phyloP scores from a whole-genome alignment of 257 asterid genomes.

The Petunia axillaris region DNA sequence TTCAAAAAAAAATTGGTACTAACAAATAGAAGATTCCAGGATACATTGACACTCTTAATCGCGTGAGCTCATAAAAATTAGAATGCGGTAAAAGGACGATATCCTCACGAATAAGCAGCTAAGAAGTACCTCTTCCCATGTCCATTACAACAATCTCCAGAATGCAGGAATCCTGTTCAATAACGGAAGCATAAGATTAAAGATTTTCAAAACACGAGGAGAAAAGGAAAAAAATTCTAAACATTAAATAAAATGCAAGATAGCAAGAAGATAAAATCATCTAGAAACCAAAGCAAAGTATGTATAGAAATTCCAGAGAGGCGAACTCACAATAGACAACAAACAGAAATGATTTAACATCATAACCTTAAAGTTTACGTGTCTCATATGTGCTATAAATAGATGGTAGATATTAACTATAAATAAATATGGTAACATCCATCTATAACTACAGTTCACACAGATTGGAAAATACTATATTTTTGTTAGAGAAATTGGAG shows the following conservation, averaged over 20 bases:
- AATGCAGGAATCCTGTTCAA: slow-evolving; percentile 62
- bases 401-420: slow-evolving; percentile 6
- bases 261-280: not conserved
- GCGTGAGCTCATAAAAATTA: not conserved
- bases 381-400: not conserved
- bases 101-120: not conserved
- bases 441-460: not conserved
- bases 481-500: not conserved
- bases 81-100: not conserved
- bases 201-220: slow-evolving; percentile 26
- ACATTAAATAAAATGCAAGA: slow-evolving; percentile 26
- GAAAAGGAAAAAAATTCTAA: slow-evolving; percentile 31
- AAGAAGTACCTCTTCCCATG: slow-evolving; percentile 70
- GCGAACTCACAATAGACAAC: not conserved
- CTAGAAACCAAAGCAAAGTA: not conserved
- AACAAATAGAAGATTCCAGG: slow-evolving; percentile 20
- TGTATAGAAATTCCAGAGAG: not conserved
- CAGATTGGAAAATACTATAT: not conserved
- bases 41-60: not conserved
- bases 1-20: not conserved
- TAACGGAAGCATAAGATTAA: slow-evolving; percentile 28
- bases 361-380: not conserved
- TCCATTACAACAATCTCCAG: slow-evolving; percentile 74
- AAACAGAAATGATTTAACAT: not conserved
- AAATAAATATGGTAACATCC: not conserved